Evolutionary conservation across 2,329 filamentous ascomycete species (phyloP).

Genomic region (Aspergillus sp.): DNA sequence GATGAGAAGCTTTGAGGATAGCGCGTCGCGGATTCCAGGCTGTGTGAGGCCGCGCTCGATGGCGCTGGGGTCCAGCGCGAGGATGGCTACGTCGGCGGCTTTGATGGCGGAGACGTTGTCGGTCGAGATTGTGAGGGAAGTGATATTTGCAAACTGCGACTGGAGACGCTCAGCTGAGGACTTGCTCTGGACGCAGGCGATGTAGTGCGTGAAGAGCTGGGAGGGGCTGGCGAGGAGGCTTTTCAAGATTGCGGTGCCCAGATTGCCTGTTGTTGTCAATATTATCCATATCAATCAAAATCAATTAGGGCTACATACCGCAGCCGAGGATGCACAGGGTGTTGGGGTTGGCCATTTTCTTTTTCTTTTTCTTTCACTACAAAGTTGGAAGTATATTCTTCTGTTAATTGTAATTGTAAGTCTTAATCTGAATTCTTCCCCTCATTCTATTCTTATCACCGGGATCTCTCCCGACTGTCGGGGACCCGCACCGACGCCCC

Average conservation of each 20-base stretch:
- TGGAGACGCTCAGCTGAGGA: slow-evolving; percentile 36
- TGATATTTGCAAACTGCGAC: slow-evolving; percentile 30
- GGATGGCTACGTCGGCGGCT: slow-evolving; percentile 44
- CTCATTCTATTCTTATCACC: no score
- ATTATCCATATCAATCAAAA: no score
- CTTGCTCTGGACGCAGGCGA: slow-evolving; percentile 46
- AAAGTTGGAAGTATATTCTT: no score
- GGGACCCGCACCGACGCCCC: no score
- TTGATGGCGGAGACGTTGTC: slow-evolving; percentile 32
- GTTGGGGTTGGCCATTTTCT: neutral
- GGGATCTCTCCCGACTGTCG: no score
- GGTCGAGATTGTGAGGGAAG: slow-evolving; percentile 34
- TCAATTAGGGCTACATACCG: no score
- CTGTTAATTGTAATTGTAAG: no score
- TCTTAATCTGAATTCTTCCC: no score
- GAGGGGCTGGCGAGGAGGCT: slow-evolving; percentile 26
- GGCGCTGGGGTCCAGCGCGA: slow-evolving; percentile 50
- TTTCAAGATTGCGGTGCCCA: slow-evolving; percentile 40
- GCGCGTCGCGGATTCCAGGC: slow-evolving; percentile 38
- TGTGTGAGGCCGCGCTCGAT: slow-evolving; percentile 41
- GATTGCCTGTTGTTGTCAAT: slow-evolving; percentile 37
- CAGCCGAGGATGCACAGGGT: slow-evolving; percentile 22
- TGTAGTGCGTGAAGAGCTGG: slow-evolving; percentile 33
- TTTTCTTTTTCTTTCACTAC: no score
- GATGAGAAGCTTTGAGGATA: slow-evolving; percentile 44